Evolutionary conservation across 441 rosid genomes (phyloP), one percentile per base, ranked within the genome.

Genomic region (Pelargonium exstipulatum): DNA sequence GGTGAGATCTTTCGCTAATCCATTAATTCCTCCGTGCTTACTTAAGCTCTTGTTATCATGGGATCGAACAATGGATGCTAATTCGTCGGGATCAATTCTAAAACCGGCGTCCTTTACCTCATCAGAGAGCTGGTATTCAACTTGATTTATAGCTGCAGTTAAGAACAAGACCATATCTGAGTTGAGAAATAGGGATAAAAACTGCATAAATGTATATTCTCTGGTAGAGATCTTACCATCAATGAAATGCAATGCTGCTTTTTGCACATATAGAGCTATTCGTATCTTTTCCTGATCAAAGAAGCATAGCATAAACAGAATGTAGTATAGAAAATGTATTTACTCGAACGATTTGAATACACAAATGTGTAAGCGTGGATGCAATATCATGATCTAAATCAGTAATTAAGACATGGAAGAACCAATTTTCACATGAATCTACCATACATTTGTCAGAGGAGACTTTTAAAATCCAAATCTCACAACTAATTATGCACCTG

Each of bases 191-290:
- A 5, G 40, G 4, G 4, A 35, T 3, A 35, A 29, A 29, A 29
- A 29, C 35, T 2, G 5, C 35, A 29, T 29, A 29, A 29, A 29
- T 20, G 22, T 29, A 29, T 3, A 46, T 7, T n/a, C 5, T 51
- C 7, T 20, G 42, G 29, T 2, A 16, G 13, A 49, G 64, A 65
- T 63, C 79, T 29, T 83, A 85, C 94, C 90, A 53, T 79, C 87
- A 45, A 88, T 79, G 80, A 87, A 88, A 42, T 85, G 86, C 67
- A 88, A 74, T 17, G 91, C 94, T 13, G 94, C 94, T 65, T 87
- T 84, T 64, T 88, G 88, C 71, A 88, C 88, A 43, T 77, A 88
- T 40, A 88, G 86, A 16, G 94, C 91, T 58, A 88, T 69, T 66
- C 94, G 82, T 46, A 88, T 75, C 75, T 86, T 86, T 82, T 88